A percentile compares a stretch with the other conserved stretches of the same genome.
These are phyloP conservation scores for Diddensiella transvaalensis DNA, from an alignment of 805 yeast species.

Conservation along the genomic window DNA sequence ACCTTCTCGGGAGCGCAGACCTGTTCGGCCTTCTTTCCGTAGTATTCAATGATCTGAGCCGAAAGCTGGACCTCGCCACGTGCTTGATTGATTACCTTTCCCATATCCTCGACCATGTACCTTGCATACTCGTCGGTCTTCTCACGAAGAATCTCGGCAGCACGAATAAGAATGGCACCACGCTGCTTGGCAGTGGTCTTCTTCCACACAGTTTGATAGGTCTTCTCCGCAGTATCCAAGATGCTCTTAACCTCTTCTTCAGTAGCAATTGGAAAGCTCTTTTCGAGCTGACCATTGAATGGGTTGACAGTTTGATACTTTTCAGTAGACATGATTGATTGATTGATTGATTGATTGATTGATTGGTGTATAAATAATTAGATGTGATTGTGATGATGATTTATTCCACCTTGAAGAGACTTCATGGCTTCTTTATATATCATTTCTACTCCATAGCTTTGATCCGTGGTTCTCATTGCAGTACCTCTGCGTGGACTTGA, in stretches of 20 bases:
- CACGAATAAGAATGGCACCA: constrained; percentile 44
- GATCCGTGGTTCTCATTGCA: too few species aligned
- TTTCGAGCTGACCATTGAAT: constrained; percentile 64
- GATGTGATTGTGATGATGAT: too few species aligned
- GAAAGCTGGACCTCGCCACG: constrained; percentile 51
- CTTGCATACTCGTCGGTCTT: constrained; percentile 60
- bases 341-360: not conserved
- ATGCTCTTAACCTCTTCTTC: constrained; percentile 49
- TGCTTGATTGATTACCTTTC: constrained; percentile 67
- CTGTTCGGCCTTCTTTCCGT: constrained; percentile 65
- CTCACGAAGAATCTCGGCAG: constrained; percentile 49
- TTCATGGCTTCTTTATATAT: too few species aligned
- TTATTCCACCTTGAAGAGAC: too few species aligned
- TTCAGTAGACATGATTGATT: not conserved
- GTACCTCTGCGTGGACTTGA: too few species aligned
- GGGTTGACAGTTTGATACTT: constrained; percentile 45
- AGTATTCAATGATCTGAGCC: constrained; percentile 51
- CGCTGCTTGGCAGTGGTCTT: constrained; percentile 56
- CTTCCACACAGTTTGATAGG: constrained; percentile 49
- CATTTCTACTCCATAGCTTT: too few species aligned
- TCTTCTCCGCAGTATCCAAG: constrained; percentile 47
- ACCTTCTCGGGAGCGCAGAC: constrained; percentile 58
- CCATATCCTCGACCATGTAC: constrained; percentile 67
- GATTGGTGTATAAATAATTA: too few species aligned
- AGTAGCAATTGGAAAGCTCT: constrained; percentile 52